A percentile compares a stretch with the other conserved stretches of the same genome.
These are phyloP conservation scores for Xylariaceae sp. DNA, from an alignment of 2,329 filamentous ascomycete species.

Conservation along the genomic window DNA sequence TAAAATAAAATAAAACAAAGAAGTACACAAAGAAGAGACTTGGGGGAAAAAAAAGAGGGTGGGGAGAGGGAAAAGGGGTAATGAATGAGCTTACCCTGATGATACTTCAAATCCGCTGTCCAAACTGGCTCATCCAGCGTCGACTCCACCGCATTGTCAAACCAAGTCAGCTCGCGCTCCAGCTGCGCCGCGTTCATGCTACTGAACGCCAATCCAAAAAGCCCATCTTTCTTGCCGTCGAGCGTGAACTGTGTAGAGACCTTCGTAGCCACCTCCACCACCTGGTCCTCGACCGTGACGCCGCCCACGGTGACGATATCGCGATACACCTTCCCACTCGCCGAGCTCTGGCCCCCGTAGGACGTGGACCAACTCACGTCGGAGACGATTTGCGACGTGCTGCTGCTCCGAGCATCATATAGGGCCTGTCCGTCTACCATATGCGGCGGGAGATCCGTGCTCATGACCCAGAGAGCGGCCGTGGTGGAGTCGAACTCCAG, in stretches of 20 bases:
- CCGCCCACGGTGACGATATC: constrained; percentile 29
- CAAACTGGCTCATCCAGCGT: constrained; percentile 28
- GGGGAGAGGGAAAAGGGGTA: too few species aligned
- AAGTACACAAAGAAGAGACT: background rate
- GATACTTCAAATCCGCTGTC: constrained; percentile 32
- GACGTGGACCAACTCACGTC: constrained; percentile 29
- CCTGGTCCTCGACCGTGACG: constrained; percentile 26
- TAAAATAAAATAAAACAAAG: too few species aligned
- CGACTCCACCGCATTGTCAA: constrained; percentile 28
- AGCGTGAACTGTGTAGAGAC: constrained; percentile 28
- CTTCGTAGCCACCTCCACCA: constrained; percentile 29
- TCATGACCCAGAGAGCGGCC: constrained; percentile 34
- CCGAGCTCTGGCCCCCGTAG: constrained; percentile 31
- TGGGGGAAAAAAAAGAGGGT: background rate
- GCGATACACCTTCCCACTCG: constrained; percentile 32
- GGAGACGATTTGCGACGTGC: constrained; percentile 20
- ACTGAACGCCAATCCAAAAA: constrained; percentile 33
- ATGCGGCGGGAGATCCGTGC: constrained; percentile 18
- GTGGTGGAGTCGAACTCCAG: constrained; percentile 33
- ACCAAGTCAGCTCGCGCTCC: constrained; percentile 29
- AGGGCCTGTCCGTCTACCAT: constrained; percentile 23
- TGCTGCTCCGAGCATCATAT: constrained; percentile 27
- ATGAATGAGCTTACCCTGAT: constrained; percentile 6
- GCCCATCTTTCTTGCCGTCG: constrained; percentile 29
- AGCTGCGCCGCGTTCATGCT: constrained; percentile 30